phyloP scores from a whole-genome alignment of 2,329 filamentous ascomycete species.

The Pyrenochaeta sp. region DNA sequence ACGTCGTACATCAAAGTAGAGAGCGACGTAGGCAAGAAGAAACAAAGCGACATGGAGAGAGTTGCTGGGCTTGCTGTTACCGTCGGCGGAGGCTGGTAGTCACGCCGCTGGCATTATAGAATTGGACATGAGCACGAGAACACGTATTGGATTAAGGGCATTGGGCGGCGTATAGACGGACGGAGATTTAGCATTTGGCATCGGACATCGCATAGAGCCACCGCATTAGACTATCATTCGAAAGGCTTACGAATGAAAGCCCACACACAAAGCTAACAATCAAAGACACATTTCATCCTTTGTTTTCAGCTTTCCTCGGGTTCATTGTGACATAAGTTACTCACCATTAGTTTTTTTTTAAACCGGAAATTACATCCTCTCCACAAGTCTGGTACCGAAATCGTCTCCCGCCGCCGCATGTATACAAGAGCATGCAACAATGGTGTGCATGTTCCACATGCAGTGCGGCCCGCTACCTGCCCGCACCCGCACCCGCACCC shows the following conservation, averaged over 20 bases:
- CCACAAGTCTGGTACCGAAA: no score
- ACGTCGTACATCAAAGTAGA: slow-evolving; percentile 93
- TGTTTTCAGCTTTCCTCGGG: no score
- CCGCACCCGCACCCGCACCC: neutral
- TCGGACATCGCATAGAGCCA: neutral
- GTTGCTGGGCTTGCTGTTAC: slow-evolving; percentile 90
- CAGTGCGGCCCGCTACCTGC: neutral
- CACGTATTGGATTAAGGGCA: slow-evolving; percentile 4
- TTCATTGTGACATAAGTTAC: no score
- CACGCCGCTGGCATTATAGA: neutral
- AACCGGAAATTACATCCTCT: no score
- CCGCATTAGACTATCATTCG: no score
- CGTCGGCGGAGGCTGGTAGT: slow-evolving; percentile 90
- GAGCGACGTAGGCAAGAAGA: slow-evolving; percentile 83
- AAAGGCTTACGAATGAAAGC: no score
- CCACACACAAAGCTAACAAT: no score
- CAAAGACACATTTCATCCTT: no score
- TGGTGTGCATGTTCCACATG: neutral
- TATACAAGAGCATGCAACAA: neutral
- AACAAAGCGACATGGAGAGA: slow-evolving; percentile 74
- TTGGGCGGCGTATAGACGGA: slow-evolving; percentile 10
- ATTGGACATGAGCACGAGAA: slow-evolving; percentile 1
- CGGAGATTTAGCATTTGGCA: neutral
- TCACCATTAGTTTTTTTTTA: no score
- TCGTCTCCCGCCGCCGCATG: neutral